Base-by-base conservation (phyloP, 2,329 filamentous ascomycete genomes). In the Xylariaceae sp. region DNA sequence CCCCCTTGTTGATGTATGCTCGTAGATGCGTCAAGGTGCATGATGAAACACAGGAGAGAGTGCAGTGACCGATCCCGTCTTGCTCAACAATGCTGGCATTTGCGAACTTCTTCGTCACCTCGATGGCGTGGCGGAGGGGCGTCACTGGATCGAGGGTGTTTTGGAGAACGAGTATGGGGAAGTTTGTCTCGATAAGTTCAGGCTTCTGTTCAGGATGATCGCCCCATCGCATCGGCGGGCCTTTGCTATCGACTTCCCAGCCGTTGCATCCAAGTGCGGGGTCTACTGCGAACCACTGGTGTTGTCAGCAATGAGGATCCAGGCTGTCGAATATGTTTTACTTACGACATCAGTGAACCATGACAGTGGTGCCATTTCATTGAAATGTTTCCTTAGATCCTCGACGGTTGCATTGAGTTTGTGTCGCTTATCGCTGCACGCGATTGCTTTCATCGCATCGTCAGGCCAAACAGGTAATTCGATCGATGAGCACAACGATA, bases 121-220 rank as follows among this genome's bases (percentile, higher is more conserved):
- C 64, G 18, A 74, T 65, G 1, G 73, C 77, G 39, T 73, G 72
- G 39, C 59, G 56, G 5, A 83, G 63, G 3, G 81, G 80, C 0
- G 81, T 84, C 15, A 84, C 80, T 1, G 81, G 80, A 49, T 85
- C 81, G 12, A 76, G 70, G 0, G 74, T 77, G 58, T 79, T 83
- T 33, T 75, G 76, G 11, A 83, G 66, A 59, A 82, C 78, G 6
- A 85, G 69, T 31, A 85, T 67, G 0, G 81, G 81, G 54, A 78
- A 72, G 6, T 71, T 68, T 6, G 75, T 80, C 22, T 72, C 67
- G 52, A 68, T 68, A 14, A 60, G 61, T 32, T 56, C 53, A 31
- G 58, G 66, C 53, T 61, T 62, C 43, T 61, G 58, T 27, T 44
- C 58, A 18, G 65, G 62, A 39, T 63, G 58, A 39, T 63, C 60